Conservation (phyloP, 768 basidiomycete species). For the Ephemerocybe angulata region DNA sequence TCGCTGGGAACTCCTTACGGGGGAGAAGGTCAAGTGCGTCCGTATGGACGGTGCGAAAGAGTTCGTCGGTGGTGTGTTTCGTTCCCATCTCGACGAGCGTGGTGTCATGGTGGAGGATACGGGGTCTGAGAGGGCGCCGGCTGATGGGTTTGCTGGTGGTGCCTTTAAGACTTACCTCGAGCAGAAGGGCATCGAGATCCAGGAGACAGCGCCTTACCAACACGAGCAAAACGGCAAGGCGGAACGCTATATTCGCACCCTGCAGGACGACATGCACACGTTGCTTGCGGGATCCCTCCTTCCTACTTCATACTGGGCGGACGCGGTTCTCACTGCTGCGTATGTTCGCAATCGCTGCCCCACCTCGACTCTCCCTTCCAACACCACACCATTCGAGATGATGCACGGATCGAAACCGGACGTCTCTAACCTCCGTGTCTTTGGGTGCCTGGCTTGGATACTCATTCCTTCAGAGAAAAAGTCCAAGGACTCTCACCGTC, state of each 20-base stretch:
- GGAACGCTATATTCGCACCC: constrained; percentile 23
- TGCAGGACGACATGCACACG: constrained; percentile 20
- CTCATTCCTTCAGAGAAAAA: constrained; percentile 21
- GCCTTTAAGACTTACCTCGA: not conserved
- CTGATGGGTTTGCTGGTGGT: too few species aligned
- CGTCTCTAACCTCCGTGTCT: constrained; percentile 24
- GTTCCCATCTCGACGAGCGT: too few species aligned
- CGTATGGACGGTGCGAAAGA: not conserved
- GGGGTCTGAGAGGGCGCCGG: too few species aligned
- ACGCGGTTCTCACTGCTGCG: constrained; percentile 4
- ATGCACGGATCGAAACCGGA: constrained; percentile 20
- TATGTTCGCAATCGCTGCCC: constrained; percentile 12
- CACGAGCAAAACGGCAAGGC: constrained; percentile 29
- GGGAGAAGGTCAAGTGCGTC: not conserved
- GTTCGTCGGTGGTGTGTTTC: not conserved
- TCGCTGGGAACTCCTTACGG: not conserved
- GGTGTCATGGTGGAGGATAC: too few species aligned
- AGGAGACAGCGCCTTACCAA: constrained; percentile 24
- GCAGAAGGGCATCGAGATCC: not conserved
- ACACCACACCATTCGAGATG: constrained; percentile 11
- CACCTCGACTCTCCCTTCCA: constrained; percentile 10
- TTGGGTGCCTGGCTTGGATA: constrained; percentile 29
- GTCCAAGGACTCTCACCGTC: constrained; percentile 12
- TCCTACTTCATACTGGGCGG: constrained; percentile 15
- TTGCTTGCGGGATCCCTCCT: constrained; percentile 21